Evolutionary conservation across 495 filamentous ascomycete genomes (phyloP), one percentile per base, ranked within the genome.

Genomic region (Lepidopterella palustris): DNA sequence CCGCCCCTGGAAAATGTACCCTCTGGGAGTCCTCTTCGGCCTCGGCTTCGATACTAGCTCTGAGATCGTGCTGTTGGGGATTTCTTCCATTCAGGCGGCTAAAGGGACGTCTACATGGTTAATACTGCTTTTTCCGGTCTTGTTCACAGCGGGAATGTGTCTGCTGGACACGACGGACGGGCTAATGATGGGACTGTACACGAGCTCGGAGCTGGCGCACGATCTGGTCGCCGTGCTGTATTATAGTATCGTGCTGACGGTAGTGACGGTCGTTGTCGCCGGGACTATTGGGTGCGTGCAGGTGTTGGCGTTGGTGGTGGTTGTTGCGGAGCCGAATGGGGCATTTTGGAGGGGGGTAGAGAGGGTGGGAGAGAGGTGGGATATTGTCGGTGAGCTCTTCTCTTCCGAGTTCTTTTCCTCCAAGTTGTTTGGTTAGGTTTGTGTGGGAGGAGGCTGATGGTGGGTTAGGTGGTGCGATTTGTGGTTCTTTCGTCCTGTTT

Each of bases 71-170:
- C 76, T 98, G 2, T 73, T 98, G 4, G 92, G 93, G 0, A 96
- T 97, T 59, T 87, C 90, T 0, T 88, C 86, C 23, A 83, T 98
- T 3, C 84, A 96, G 69, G 91, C 85, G 1, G 84, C 87, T 2
- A 80, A 86, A 67, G 92, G 92, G 20, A 96, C 89, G 15, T 87
- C 83, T 27, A 84, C 97, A 57, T 98, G 93, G 93, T 78, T 97
- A 28, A 97, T 98, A 63, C 72, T 98, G 27, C 88, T 98, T 50
- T 96, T 97, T 55, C 93, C 93, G 0, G 65, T 89, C 6, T 77
- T 98, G 5, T 98, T 97, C 68, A 96, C 93, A 82, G 90, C 86
- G 2, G 91, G 90, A 62, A 95, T 96, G 91, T 95, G 90, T 70
- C 78, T 95, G 31, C 77, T 95, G 2, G 91, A 95, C 73, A 96